Evolutionary conservation across 164 flowering plant genomes (phyloP).

Genomic region (Liquidambar formosana): DNA sequence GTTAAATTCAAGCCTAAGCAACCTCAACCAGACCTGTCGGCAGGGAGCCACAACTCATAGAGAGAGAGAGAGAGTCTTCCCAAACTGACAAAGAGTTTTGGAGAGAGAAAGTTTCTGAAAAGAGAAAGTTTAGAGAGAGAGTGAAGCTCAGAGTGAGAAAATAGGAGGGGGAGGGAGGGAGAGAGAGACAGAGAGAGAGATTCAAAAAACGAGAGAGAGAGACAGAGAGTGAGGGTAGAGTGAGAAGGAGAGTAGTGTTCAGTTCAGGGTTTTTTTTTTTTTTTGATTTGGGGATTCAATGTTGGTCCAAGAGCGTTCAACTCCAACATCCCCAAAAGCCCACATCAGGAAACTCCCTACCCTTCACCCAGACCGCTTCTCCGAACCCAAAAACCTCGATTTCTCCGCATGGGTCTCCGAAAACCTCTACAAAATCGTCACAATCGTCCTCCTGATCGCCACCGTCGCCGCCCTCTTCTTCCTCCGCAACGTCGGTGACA

Average conservation of each 20-base stretch:
- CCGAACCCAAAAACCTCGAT: slow-evolving; percentile 59
- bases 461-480: slow-evolving; percentile 75
- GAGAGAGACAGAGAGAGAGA: background rate
- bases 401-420: slow-evolving; percentile 82
- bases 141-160: background rate
- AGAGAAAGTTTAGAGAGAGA: background rate
- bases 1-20: slow-evolving; percentile 13
- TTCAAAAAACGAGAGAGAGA: background rate
- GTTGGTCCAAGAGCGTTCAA: slow-evolving; percentile 77
- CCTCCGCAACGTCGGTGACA: slow-evolving; percentile 67
- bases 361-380: slow-evolving; percentile 33
- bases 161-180: too few relatives aligned
- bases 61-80: background rate
- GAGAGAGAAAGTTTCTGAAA: background rate
- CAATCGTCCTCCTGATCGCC: slow-evolving; percentile 42
- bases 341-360: slow-evolving; percentile 24
- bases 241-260: background rate
- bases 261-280: background rate
- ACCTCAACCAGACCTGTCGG: slow-evolving; percentile 17
- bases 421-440: slow-evolving; percentile 64
- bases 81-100: background rate
- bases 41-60: slow-evolving; percentile 3
- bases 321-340: slow-evolving; percentile 50
- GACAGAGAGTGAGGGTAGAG: background rate
- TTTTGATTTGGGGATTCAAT: slow-evolving; percentile 27